Evolutionary conservation across 2,329 filamentous ascomycete species (phyloP), one percentile per base, ranked within the genome.

Genomic region (Bimuria novae-zelandiae): DNA sequence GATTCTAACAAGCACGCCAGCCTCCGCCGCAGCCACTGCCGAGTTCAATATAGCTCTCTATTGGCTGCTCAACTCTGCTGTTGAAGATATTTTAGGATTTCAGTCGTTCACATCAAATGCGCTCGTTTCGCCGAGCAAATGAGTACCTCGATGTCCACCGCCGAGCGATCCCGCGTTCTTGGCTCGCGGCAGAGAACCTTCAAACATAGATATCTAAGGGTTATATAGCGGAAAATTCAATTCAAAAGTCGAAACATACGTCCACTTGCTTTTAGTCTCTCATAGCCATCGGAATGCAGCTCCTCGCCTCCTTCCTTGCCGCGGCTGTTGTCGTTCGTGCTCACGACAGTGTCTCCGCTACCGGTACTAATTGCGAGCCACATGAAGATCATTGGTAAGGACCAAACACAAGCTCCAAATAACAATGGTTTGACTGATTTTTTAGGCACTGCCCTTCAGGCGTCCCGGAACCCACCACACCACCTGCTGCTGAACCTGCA

Each of bases 331-430:
- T 55, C 12, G 48, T 43, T n/a, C 19, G 25, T 33, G 42, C 41
- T 16, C 49, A 52, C 11, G 47, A 49, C 39, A 36, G 7, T n/a
- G 37, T 49, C 21, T 42, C 47, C 4, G 36, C 47, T 11, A 49
- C 47, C 8, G 47, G 40, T 27, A 40, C 42, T 35, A 23, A 25
- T 10, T 53, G 51, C 27, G 51, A 40, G 39, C 51, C 51, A 14
- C 51, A 53, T 49, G 51, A 21, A 2, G 51, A 53, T 27, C 51
- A 49, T 22, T 53, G 51, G 51, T 50, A 49, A 37, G 39, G 3
- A 3, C 19, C 29, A 17, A 7, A 17, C 10, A 8, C 27, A 10
- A 21, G 2, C 6, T 16, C 2, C 35, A 12, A 1, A 14, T 5
- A 19, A 8, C 14, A 7, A 12, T 23, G 10, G 14, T 7, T 14